Conservation (phyloP, 2,329 filamentous ascomycete species). For the Pseudogymnoascus sp. region DNA sequence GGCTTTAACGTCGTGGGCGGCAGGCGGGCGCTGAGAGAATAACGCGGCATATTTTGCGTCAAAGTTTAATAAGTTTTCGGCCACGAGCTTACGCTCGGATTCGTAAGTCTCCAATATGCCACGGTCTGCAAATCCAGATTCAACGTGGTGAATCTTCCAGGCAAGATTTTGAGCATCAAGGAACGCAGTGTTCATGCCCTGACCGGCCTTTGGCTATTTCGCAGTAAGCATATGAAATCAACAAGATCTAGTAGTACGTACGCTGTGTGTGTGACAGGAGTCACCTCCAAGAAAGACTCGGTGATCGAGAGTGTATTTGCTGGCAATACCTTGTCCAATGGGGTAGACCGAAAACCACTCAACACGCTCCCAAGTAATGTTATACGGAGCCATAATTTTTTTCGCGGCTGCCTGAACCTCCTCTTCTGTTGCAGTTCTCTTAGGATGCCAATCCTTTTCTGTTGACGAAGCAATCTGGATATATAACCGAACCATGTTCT, state of each 20-base stretch:
- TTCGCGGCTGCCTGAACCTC: constrained; percentile 60
- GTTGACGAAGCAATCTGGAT: constrained; percentile 60
- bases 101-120: constrained; percentile 79
- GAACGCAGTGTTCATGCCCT: constrained; percentile 76
- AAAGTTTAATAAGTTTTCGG: constrained; percentile 76
- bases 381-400: constrained; percentile 59
- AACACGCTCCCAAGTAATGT: constrained; percentile 58
- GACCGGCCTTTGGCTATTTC: constrained; percentile 65
- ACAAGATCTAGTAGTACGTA: constrained; percentile 32
- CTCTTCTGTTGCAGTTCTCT: constrained; percentile 54
- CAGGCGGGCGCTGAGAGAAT: constrained; percentile 72
- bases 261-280: constrained; percentile 72
- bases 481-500: constrained; percentile 62
- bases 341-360: constrained; percentile 74
- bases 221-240: constrained; percentile 49
- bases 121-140: constrained; percentile 70
- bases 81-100: constrained; percentile 73
- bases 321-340: constrained; percentile 66
- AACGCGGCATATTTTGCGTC: constrained; percentile 85
- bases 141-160: constrained; percentile 93
- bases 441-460: constrained; percentile 53
- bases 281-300: constrained; percentile 70
- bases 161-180: constrained; percentile 80
- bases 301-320: constrained; percentile 59
- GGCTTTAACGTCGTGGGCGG: constrained; percentile 63